Conservation (phyloP, 2,329 filamentous ascomycete species). For the Kalmusia sp. region DNA sequence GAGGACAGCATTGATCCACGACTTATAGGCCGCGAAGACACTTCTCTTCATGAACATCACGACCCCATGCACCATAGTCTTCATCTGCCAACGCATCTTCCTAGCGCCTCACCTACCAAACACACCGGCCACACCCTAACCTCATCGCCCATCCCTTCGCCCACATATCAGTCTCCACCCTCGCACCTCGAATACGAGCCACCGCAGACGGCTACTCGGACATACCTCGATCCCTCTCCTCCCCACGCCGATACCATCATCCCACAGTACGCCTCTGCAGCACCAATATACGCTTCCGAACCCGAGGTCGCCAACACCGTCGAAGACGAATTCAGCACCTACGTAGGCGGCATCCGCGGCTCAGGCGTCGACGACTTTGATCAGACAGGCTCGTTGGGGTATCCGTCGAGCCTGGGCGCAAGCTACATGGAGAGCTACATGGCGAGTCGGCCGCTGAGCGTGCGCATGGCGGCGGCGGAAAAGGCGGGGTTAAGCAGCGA, state of each 20-base stretch:
- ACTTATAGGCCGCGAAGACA: constrained; percentile 25
- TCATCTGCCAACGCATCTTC: constrained; percentile 27
- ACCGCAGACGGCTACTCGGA: constrained; percentile 25
- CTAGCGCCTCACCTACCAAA: constrained; percentile 31
- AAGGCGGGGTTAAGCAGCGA: constrained; percentile 33
- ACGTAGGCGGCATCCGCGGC: constrained; percentile 44
- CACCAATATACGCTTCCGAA: constrained; percentile 29
- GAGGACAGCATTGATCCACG: constrained; percentile 44
- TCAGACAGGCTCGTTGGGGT: constrained; percentile 43
- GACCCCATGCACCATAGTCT: constrained; percentile 43
- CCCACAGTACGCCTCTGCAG: constrained; percentile 23
- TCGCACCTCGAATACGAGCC: constrained; percentile 24
- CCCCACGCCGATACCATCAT: constrained; percentile 15
- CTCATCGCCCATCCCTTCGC: constrained; percentile 14
- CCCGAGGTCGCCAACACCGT: constrained; percentile 19
- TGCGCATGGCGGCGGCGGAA: constrained; percentile 43
- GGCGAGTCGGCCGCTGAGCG: constrained; percentile 42
- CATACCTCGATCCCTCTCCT: constrained; percentile 36
- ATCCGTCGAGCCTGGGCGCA: constrained; percentile 42
- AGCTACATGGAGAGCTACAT: constrained; percentile 49
- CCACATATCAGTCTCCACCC: constrained; percentile 21
- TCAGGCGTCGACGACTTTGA: constrained; percentile 43
- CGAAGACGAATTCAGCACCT: constrained; percentile 39
- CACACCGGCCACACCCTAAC: constrained; percentile 25
- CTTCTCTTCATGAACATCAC: constrained; percentile 21